phyloP scores from a whole-genome alignment of 2,329 filamentous ascomycete genomes.

The Clarireedia sp. region DNA sequence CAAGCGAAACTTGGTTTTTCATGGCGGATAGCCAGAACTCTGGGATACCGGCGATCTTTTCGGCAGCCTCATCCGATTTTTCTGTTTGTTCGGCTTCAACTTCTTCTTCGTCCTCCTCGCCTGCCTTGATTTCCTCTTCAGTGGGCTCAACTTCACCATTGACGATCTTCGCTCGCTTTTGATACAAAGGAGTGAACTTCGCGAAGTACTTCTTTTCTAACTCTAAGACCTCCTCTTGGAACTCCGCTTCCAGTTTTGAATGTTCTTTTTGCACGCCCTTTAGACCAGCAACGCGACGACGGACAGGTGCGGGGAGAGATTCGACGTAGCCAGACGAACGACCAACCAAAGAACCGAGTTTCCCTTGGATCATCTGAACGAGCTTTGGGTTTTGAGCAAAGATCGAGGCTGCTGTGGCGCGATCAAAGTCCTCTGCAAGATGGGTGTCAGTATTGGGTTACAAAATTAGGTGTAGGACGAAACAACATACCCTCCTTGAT shows the following conservation, averaged over 20 bases:
- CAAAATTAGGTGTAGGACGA: constrained; percentile 26
- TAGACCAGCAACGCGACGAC: constrained; percentile 86
- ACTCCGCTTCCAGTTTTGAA: constrained; percentile 94
- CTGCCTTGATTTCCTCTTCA: constrained; percentile 77
- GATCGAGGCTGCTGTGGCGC: constrained; percentile 77
- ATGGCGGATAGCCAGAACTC: constrained; percentile 99
- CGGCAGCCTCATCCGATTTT: constrained; percentile 41
- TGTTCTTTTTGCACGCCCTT: constrained; percentile 99
- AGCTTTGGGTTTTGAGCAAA: constrained; percentile 94
- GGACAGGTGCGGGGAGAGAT: constrained; percentile 81
- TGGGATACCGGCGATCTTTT: constrained; percentile 68
- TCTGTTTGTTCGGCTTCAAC: constrained; percentile 44
- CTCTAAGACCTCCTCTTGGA: constrained; percentile 96
- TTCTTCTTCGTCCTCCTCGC: constrained; percentile 66
- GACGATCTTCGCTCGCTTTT: constrained; percentile 88
- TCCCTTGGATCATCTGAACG: constrained; percentile 95
- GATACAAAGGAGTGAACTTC: constrained; percentile 95
- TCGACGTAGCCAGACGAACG: constrained; percentile 97
- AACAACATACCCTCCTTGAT: constrained; percentile 84
- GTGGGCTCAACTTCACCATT: constrained; percentile 82
- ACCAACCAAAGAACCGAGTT: constrained; percentile 86
- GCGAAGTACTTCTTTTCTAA: constrained; percentile 99
- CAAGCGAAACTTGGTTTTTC: constrained; percentile 97
- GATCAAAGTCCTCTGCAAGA: constrained; percentile 76
- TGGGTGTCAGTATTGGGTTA: constrained; percentile 16